Conservation (phyloP, 768 basidiomycete genomes). For the Clavulina sp. region DNA sequence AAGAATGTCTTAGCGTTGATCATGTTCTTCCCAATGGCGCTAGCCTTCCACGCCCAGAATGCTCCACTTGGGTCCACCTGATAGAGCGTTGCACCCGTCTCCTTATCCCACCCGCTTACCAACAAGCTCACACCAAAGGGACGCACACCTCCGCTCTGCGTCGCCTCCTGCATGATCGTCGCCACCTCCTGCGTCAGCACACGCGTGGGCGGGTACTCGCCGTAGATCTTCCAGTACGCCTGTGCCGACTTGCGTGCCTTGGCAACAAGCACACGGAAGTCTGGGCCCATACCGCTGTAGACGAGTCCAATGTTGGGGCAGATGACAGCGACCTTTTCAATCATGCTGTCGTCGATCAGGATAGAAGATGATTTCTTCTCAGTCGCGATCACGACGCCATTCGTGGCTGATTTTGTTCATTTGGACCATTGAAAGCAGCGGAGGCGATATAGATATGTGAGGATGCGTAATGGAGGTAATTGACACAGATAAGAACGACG, state of each 20-base stretch:
- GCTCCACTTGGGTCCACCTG: slow-evolving; percentile 98
- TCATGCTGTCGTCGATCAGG: slow-evolving; percentile 92
- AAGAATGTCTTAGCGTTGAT: slow-evolving; percentile 98
- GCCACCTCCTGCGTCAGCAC: slow-evolving; percentile 95
- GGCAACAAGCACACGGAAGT: slow-evolving; percentile 85
- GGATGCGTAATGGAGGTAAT: neutral
- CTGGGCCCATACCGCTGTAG: slow-evolving; percentile 99
- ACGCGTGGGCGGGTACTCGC: slow-evolving; percentile 93
- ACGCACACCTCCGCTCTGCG: slow-evolving; percentile 94
- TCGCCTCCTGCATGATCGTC: slow-evolving; percentile 96
- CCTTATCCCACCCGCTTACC: slow-evolving; percentile 90
- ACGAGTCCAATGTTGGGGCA: slow-evolving; percentile 99
- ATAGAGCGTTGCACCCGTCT: slow-evolving; percentile 91
- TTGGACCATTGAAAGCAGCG: neutral
- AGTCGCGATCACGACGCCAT: slow-evolving; percentile 97
- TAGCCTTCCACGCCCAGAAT: slow-evolving; percentile 99
- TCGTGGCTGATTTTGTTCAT: slow-evolving; percentile 50
- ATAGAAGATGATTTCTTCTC: slow-evolving; percentile 99
- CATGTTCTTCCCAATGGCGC: slow-evolving; percentile 99
- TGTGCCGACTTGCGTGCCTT: slow-evolving; percentile 96
- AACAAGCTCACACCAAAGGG: slow-evolving; percentile 97
- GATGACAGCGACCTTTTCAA: slow-evolving; percentile 93
- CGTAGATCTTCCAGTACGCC: slow-evolving; percentile 98
- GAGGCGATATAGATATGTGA: neutral
- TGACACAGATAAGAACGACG: slow-evolving; percentile 2